These are phyloP conservation scores for Saccharomyces jurei DNA, from an alignment of 805 yeast genomes.

Conservation along the genomic window DNA sequence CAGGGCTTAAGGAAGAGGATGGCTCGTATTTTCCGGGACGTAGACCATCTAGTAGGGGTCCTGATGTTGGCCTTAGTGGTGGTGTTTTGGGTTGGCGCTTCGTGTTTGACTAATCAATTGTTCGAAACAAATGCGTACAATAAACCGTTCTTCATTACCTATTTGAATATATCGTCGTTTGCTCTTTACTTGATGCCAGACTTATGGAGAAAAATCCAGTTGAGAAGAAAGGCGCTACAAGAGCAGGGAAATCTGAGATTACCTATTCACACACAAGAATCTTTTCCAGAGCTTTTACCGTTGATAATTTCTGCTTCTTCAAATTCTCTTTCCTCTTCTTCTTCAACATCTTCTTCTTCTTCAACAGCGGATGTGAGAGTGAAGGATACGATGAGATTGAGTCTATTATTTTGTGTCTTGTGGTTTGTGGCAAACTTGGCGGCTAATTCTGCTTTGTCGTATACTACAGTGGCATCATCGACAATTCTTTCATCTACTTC, in stretches of 20 bases:
- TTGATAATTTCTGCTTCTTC: background rate
- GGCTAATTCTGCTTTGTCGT: slow-evolving; percentile 73
- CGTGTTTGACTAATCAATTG: slow-evolving; percentile 67
- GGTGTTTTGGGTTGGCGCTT: slow-evolving; percentile 78
- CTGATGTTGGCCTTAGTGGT: slow-evolving; percentile 66
- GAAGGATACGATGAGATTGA: slow-evolving; percentile 56
- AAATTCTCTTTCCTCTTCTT: slow-evolving; percentile 8
- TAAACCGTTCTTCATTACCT: slow-evolving; percentile 88
- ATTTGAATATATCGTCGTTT: slow-evolving; percentile 77
- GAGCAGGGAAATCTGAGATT: slow-evolving; percentile 2
- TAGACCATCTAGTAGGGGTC: slow-evolving; percentile 49
- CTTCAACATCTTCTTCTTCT: slow-evolving; percentile 13
- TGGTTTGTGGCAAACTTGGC: slow-evolving; percentile 86
- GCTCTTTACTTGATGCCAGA: slow-evolving; percentile 61
- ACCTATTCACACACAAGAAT: background rate
- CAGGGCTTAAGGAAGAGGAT: background rate
- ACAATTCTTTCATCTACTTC: slow-evolving; percentile 88
- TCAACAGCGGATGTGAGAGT: slow-evolving; percentile 10
- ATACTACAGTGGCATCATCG: slow-evolving; percentile 85
- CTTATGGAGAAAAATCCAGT: slow-evolving; percentile 14
- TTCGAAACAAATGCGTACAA: slow-evolving; percentile 58
- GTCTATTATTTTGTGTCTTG: slow-evolving; percentile 67
- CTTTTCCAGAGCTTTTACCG: background rate
- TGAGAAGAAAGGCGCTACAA: slow-evolving; percentile 17
- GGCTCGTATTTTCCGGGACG: background rate